These are phyloP conservation scores for Pilobolus umbonatus DNA, from an alignment of 192 early-diverging fungal genomes.

Conservation along the genomic window DNA sequence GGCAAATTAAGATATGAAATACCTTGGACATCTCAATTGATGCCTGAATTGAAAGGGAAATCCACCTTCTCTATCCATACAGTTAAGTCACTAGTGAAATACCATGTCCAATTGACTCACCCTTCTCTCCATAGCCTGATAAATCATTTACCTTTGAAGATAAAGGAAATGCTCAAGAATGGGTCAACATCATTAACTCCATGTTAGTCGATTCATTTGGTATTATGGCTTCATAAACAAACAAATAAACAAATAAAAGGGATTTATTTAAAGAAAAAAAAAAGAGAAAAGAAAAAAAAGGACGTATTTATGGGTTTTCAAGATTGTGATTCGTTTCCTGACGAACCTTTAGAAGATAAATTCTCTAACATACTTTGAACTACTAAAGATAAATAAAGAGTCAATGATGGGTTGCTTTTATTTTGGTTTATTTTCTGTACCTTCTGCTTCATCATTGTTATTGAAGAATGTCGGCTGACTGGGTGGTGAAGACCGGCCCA, in stretches of 20 bases:
- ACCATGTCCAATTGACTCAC: too few relatives aligned
- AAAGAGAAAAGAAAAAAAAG: not conserved
- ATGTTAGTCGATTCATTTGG: conserved; percentile 44
- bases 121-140: conserved; percentile 27
- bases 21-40: conserved; percentile 48
- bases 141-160: conserved; percentile 59
- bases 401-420: not conserved
- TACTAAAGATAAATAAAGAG: not conserved
- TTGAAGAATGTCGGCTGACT: not conserved
- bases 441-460: conserved; percentile 4
- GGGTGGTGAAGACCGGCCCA: too few relatives aligned
- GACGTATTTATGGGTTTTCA: not conserved
- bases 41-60: conserved; percentile 56
- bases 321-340: not conserved
- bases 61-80: conserved; percentile 63
- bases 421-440: not conserved
- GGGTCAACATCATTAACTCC: conserved; percentile 46
- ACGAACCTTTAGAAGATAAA: not conserved
- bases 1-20: conserved; percentile 47
- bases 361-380: conserved; percentile 11
- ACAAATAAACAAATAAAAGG: not conserved
- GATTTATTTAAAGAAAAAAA: not conserved
- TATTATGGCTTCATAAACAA: conserved; percentile 1
- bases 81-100: too few relatives aligned
- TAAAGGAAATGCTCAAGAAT: conserved; percentile 40